These are phyloP conservation scores for Microsporum canis DNA, from an alignment of 2,329 filamentous ascomycete species.

Conservation along the genomic window DNA sequence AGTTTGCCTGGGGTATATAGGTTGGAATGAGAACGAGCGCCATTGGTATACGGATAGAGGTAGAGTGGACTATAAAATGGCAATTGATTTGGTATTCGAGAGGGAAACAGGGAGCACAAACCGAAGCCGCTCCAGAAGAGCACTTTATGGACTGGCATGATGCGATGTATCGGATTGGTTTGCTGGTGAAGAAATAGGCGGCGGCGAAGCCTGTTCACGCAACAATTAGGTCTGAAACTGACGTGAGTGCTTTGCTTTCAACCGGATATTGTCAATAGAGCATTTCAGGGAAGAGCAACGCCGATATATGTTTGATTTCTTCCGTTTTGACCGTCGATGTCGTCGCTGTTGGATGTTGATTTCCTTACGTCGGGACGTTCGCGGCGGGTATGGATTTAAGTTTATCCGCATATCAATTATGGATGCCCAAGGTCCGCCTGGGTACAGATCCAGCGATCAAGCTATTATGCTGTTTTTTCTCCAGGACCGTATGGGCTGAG, in stretches of 20 bases:
- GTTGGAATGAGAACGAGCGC: not conserved
- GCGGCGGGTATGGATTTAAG: not conserved
- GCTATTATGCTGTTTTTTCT: not conserved
- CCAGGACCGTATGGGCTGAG: not conserved
- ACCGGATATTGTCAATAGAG: not conserved
- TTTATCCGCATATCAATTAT: not conserved
- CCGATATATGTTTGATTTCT: not conserved
- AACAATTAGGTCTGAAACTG: not conserved
- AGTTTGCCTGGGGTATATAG: no score
- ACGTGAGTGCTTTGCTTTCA: not conserved
- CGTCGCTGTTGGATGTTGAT: slow-evolving; percentile 2
- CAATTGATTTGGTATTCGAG: not conserved
- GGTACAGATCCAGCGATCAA: not conserved
- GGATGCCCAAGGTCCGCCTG: no score
- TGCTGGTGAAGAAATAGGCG: slow-evolving; percentile 12
- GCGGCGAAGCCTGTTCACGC: not conserved
- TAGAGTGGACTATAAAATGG: not conserved
- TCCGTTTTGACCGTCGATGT: not conserved
- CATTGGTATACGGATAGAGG: not conserved
- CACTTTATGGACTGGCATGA: slow-evolving; percentile 40
- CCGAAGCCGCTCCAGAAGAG: slow-evolving; percentile 64
- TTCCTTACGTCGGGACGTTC: not conserved
- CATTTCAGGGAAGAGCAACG: not conserved
- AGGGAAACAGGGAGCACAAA: slow-evolving; percentile 27
- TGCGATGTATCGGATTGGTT: slow-evolving; percentile 15